Evolutionary conservation across 73 alveolate genomes (phyloP).

Genomic region (Breviolum minutum): DNA sequence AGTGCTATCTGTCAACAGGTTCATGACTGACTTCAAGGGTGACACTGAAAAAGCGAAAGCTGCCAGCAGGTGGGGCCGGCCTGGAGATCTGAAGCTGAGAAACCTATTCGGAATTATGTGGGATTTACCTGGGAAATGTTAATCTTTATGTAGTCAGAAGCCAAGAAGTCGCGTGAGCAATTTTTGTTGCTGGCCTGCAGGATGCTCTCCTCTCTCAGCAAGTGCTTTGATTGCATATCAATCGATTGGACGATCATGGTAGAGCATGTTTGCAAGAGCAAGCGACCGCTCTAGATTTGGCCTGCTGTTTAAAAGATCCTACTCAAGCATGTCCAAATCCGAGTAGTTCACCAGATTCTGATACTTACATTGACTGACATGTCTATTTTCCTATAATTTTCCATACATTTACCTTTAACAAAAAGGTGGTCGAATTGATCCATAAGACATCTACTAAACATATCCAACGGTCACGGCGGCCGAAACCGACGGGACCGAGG

Average conservation of each 20-base stretch:
- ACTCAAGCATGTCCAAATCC: too few relatives aligned
- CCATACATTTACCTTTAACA: too few relatives aligned
- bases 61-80: conserved; percentile 23
- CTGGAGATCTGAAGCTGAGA: background rate
- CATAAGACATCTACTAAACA: too few relatives aligned
- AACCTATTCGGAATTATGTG: background rate
- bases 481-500: conserved; percentile 25
- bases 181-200: background rate
- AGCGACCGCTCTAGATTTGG: too few relatives aligned
- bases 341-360: too few relatives aligned
- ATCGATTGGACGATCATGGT: background rate
- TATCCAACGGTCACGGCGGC: too few relatives aligned
- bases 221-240: background rate
- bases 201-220: conserved; percentile 47
- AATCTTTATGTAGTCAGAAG: background rate
- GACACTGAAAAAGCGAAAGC: conserved; percentile 60
- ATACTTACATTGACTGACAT: too few relatives aligned
- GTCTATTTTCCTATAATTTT: too few relatives aligned
- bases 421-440: too few relatives aligned
- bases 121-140: background rate
- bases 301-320: too few relatives aligned
- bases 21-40: conserved; percentile 54
- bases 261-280: too few relatives aligned
- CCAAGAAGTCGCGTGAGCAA: too few relatives aligned
- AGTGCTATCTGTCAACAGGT: conserved; percentile 16